A percentile compares a stretch with the other conserved stretches of the same genome.
Evolutionary conservation across 2,329 filamentous ascomycete species (phyloP).

Genomic region (Scedosporium minutisporum): DNA sequence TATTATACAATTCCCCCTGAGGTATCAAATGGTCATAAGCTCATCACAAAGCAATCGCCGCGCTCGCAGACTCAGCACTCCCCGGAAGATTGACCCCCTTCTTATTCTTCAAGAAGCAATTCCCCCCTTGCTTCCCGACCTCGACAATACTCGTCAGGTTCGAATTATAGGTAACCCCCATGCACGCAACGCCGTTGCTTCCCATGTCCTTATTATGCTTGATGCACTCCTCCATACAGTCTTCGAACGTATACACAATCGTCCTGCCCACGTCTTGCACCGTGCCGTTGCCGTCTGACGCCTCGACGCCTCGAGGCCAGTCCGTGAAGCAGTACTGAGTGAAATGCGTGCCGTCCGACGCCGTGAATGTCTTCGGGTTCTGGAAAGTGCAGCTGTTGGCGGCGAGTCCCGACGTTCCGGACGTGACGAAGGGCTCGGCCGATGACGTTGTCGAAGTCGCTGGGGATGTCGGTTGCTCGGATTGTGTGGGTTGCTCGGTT

Average conservation of each 20-base stretch:
- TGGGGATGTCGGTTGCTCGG: background rate
- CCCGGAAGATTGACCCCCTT: constrained; percentile 11
- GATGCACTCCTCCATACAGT: constrained; percentile 13
- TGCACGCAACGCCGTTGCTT: constrained; percentile 5
- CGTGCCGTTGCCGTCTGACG: constrained; percentile 9
- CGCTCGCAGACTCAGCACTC: constrained; percentile 4
- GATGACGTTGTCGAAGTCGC: background rate
- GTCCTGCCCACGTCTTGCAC: constrained; percentile 10
- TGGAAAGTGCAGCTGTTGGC: constrained; percentile 11
- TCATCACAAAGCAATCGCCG: constrained; percentile 1
- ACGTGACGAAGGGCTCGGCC: constrained; percentile 7
- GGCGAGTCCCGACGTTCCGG: constrained; percentile 9
- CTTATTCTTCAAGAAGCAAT: constrained; percentile 14
- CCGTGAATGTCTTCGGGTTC: constrained; percentile 8
- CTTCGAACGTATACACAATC: constrained; percentile 13
- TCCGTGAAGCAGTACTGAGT: constrained; percentile 14
- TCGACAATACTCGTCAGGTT: constrained; percentile 12
- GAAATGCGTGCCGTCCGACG: constrained; percentile 7
- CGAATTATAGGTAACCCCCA: constrained; percentile 12
- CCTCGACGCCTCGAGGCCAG: constrained; percentile 9
- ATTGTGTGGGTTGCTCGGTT: background rate
- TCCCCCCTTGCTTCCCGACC: constrained; percentile 8
- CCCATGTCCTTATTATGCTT: constrained; percentile 7
- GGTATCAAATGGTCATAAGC: background rate
- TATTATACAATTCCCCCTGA: background rate